Percentiles rank a stretch among this genome's conserved stretches.
These are phyloP conservation scores for Cadophora sp. DNA, from an alignment of 2,329 filamentous ascomycete species.

Conservation along the genomic window DNA sequence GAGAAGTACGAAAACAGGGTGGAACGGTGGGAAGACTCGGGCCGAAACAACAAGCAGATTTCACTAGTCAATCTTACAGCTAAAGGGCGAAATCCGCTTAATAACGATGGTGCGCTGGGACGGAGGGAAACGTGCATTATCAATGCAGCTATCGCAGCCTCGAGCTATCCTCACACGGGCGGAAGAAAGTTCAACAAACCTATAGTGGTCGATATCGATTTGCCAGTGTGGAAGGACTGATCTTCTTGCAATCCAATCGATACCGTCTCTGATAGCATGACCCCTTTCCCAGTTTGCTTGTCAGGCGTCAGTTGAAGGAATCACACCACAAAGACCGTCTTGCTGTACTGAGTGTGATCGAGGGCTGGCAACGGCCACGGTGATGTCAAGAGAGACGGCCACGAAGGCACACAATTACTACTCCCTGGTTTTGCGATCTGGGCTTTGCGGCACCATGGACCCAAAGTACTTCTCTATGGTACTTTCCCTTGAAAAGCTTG, in stretches of 20 bases:
- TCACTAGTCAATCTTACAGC: slow-evolving; percentile 67
- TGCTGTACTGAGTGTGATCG: too few species aligned
- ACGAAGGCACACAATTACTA: background rate
- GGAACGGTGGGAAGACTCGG: slow-evolving; percentile 65
- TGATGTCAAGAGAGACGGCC: background rate
- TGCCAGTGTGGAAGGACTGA: slow-evolving; percentile 60
- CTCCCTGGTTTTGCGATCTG: background rate
- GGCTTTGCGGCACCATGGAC: background rate
- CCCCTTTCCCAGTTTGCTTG: too few species aligned
- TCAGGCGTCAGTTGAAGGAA: too few species aligned
- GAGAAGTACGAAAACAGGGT: slow-evolving; percentile 55
- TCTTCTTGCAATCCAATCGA: background rate
- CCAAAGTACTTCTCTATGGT: background rate
- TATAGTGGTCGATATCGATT: slow-evolving; percentile 81
- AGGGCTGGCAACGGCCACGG: background rate
- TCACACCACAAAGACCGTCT: too few species aligned
- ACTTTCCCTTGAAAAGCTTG: background rate
- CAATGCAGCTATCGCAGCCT: slow-evolving; percentile 79
- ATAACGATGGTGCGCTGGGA: slow-evolving; percentile 53
- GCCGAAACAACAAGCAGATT: slow-evolving; percentile 61
- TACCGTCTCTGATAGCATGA: too few species aligned
- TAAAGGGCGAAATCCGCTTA: slow-evolving; percentile 49
- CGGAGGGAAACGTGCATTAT: slow-evolving; percentile 74
- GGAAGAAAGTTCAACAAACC: slow-evolving; percentile 77
- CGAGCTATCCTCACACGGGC: slow-evolving; percentile 66